Evolutionary conservation across 1,139 yeast species (phyloP).

Genomic region (Kazachstania sp.): DNA sequence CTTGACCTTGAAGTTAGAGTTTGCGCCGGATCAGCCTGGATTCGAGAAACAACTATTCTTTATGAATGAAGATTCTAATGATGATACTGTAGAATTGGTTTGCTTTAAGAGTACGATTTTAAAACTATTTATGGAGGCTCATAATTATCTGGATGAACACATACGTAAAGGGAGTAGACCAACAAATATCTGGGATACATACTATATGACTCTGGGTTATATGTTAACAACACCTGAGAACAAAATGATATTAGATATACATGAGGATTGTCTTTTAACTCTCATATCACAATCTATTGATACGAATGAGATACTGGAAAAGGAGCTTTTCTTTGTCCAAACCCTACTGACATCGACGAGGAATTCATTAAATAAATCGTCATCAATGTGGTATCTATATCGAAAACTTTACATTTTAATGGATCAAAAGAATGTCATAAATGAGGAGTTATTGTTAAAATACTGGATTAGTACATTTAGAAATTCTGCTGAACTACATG

Average conservation of each 20-base stretch:
- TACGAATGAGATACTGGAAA: conserved; percentile 10
- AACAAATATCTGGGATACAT: not conserved
- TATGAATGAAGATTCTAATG: conserved; percentile 9
- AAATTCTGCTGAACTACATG: conserved; percentile 31
- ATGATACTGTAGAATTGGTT: conserved; percentile 23
- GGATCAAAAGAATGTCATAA: not conserved
- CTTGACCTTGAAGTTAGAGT: conserved; percentile 13
- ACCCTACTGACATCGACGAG: conserved; percentile 32
- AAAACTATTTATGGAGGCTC: conserved; percentile 28
- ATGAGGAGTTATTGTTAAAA: not conserved
- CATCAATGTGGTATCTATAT: conserved; percentile 36
- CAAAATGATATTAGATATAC: conserved; percentile 30
- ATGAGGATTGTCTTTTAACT: conserved; percentile 19
- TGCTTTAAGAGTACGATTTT: conserved; percentile 27
- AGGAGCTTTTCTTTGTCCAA: conserved; percentile 26
- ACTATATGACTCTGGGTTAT: conserved; percentile 30
- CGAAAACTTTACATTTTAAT: conserved; percentile 25
- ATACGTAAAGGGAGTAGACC: not conserved
- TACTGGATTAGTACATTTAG: conserved; percentile 14
- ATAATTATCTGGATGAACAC: conserved; percentile 14
- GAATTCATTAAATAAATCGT: conserved; percentile 38
- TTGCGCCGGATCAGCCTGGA: conserved; percentile 20
- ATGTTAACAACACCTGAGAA: conserved; percentile 37
- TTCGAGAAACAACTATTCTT: conserved; percentile 13
- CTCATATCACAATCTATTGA: not conserved